Evolutionary conservation across 176 grass and related monocot species (phyloP).

Genomic region (Themeda triandra): DNA sequence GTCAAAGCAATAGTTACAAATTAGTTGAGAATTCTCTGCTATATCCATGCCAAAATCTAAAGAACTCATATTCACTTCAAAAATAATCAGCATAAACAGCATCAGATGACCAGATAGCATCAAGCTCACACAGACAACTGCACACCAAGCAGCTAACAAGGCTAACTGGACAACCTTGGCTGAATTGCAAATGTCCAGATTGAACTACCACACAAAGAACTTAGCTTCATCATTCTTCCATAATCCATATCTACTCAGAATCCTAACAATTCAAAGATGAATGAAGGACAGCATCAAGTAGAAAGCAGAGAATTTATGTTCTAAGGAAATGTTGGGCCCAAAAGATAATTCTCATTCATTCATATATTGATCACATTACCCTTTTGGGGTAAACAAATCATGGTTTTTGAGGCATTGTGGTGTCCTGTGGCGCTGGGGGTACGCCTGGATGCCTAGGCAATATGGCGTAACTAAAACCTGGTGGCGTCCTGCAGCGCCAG

Average conservation of each 20-base stretch:
- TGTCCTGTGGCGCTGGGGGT: too few relatives aligned
- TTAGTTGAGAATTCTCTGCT: neutral
- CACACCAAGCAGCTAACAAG: neutral
- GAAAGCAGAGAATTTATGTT: neutral
- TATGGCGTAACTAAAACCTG: too few relatives aligned
- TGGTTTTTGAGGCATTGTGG: too few relatives aligned
- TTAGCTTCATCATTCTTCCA: neutral
- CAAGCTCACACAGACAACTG: neutral
- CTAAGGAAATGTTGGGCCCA: neutral
- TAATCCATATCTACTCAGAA: neutral
- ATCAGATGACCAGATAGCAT: neutral
- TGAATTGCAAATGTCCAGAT: neutral
- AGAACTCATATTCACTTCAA: neutral
- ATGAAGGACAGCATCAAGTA: neutral
- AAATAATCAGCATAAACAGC: neutral
- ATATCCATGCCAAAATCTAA: neutral
- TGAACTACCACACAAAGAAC: neutral
- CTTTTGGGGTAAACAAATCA: neutral
- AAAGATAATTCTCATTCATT: neutral
- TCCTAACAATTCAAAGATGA: neutral
- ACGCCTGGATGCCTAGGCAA: too few relatives aligned
- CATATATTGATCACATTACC: neutral
- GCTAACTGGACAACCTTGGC: neutral
- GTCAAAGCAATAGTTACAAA: neutral
- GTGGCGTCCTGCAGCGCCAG: too few relatives aligned